Evolutionary conservation across 2,329 filamentous ascomycete species (phyloP).

Genomic region (Alternaria longipes): DNA sequence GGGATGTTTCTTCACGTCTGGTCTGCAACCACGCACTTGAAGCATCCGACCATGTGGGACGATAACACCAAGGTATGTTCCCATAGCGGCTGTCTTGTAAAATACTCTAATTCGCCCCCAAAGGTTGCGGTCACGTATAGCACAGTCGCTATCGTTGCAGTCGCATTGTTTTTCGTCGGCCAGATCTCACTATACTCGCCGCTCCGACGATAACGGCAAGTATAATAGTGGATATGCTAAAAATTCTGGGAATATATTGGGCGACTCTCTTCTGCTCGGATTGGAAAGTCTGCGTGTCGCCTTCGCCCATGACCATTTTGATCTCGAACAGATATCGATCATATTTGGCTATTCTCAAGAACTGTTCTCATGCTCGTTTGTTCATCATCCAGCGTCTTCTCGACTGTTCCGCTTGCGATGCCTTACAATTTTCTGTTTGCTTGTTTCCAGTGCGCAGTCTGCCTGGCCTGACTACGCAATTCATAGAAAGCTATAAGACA

Average conservation of each 20-base stretch:
- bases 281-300: background rate
- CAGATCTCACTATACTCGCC: conserved; percentile 28
- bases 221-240: background rate
- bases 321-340: background rate
- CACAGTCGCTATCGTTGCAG: conserved; percentile 20
- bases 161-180: conserved; percentile 32
- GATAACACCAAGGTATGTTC: conserved; percentile 40
- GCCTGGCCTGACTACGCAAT: background rate
- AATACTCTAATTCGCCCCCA: background rate
- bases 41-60: conserved; percentile 41
- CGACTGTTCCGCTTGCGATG: background rate
- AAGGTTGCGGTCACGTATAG: conserved; percentile 33
- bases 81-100: background rate
- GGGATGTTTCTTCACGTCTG: conserved; percentile 54
- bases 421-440: background rate
- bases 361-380: background rate
- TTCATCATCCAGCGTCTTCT: too few relatives aligned
- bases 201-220: conserved; percentile 3
- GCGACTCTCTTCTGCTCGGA: too few relatives aligned
- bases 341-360: too few relatives aligned
- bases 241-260: background rate
- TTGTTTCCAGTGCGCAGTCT: background rate
- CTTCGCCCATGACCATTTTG: background rate
- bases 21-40: conserved; percentile 41
- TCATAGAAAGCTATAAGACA: background rate